Base-by-base conservation (phyloP, 257 asterid genomes). In the Solanum sejunctum region DNA sequence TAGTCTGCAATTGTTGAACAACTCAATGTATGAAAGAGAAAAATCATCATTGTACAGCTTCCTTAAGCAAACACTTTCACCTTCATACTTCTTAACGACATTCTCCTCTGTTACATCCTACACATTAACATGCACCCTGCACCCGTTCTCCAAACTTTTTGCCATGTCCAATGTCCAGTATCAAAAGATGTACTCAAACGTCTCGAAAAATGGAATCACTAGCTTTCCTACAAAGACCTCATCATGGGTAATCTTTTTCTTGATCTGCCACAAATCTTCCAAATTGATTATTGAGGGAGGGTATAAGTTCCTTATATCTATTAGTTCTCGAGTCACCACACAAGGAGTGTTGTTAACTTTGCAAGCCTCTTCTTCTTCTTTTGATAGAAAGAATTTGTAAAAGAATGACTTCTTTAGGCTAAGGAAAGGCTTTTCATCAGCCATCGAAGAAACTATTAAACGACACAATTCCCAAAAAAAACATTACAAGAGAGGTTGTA, bases 91-190 rank as follows among this genome's bases (percentile, higher is more conserved):
- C 60, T 73, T 91, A 2, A 90, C 90, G 15, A 41, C 67, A 15
- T 45, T 88, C 6, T 84, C 86, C 12, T 87, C 84, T 0, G 91
- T 92, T 9, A 90, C 83, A 83, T 93, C 98, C 95, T 95, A 92
- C 82, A 92, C 9, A 3, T 55, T 58, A 36, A 92, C 93, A 0
- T 47, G 20, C 7, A 90, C 86, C 81, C 61, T 87, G 12, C 84
- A 84, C 6, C 93, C 88, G 4, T 23, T 70, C 12, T 86, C 91
- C 0, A 89, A 47, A 47, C 86, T 89, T 21, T 83, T 88, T 1
- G 92, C 91, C 90, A 87, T 75, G 75, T 66, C 28, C 17, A 89
- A 49, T 47, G 71, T 88, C 97, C 97, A 93, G 18, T 92, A 85
- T 3, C 93, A 83, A 3, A 93, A 67, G 21, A 93, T 57, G 69